phyloP scores from a whole-genome alignment of 345 rosid genomes.

The Toxicodendron radicans region DNA sequence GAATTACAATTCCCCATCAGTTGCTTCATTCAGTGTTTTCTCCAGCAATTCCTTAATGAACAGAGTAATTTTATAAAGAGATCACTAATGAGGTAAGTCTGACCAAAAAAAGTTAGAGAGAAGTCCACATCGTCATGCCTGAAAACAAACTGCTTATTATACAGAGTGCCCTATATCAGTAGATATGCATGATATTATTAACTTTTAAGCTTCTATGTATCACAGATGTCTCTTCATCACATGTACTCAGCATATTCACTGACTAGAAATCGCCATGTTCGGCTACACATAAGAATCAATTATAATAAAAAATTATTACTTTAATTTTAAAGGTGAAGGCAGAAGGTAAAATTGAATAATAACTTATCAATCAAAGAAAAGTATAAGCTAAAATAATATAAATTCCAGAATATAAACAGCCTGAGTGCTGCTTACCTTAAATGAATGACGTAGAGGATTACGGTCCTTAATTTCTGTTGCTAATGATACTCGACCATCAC shows the following conservation, averaged over 20 bases:
- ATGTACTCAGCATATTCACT: slow-evolving; percentile 9
- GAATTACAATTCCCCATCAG: background rate
- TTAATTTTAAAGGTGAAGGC: background rate
- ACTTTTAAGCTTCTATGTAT: background rate
- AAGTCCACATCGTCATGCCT: background rate
- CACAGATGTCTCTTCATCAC: background rate
- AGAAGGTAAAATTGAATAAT: background rate
- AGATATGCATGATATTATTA: background rate
- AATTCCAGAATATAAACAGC: background rate
- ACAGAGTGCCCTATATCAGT: background rate
- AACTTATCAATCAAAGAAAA: background rate
- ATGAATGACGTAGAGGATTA: slow-evolving; percentile 92
- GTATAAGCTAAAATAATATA: background rate
- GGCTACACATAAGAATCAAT: background rate
- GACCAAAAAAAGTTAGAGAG: background rate
- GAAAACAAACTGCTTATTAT: background rate
- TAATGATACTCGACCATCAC: slow-evolving; percentile 70
- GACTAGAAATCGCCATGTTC: slow-evolving; percentile 2
- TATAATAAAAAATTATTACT: background rate
- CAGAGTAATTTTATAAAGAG: background rate
- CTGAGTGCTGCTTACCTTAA: slow-evolving; percentile 53
- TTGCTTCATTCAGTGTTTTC: slow-evolving; percentile 1
- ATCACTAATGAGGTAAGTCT: background rate
- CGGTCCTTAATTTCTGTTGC: slow-evolving; percentile 87
- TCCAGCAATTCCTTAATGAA: background rate